Evolutionary conservation across 179 eudicot species (phyloP), one percentile per base, ranked within the genome.

Genomic region (Actinidia arguta): DNA sequence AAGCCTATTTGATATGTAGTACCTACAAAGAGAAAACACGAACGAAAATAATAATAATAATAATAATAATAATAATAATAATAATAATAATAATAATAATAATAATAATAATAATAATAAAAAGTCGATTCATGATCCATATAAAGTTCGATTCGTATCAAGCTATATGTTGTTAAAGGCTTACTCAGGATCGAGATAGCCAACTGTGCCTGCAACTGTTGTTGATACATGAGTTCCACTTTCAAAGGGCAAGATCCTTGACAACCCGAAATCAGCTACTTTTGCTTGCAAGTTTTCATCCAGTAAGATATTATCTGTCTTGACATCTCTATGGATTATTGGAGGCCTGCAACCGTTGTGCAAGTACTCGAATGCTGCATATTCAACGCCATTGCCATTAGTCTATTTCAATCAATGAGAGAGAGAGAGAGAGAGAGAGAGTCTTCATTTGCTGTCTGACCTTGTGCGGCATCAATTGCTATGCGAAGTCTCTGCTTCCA

Each of bases 271-370:
- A 88, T 93, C 96, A 31, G 93, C 85, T 20, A 93, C 68, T 80
- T 90, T 93, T 12, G 94, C 93, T 76, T 87, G 85, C 16, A 89
- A 81, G 0, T 83, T 83, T 51, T 85, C 86, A 64, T 77, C 78
- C 51, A 93, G 58, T 42, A 92, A 70, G 66, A 93, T 91, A 79
- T 93, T 93, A 17, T 84, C 50, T 12, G 92, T 78, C 87, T 92
- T 92, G 76, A 92, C 85, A 85, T 92, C 96, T 90, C 96, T 88
- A 63, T 92, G 96, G 48, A 92, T 83, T 79, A 92, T 89, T 16
- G 94, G 88, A 18, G 92, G 94, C 58, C 86, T 86, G 80, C 93
- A 88, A 22, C 92, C 94, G 71, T 86, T 72, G 71, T 91, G 93
- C 85, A 92, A 73, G 73, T 93, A 91, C 75, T 88, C 94, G 87